Base-by-base conservation (phyloP, 129 eudicot species). In the Flaveria brownii region DNA sequence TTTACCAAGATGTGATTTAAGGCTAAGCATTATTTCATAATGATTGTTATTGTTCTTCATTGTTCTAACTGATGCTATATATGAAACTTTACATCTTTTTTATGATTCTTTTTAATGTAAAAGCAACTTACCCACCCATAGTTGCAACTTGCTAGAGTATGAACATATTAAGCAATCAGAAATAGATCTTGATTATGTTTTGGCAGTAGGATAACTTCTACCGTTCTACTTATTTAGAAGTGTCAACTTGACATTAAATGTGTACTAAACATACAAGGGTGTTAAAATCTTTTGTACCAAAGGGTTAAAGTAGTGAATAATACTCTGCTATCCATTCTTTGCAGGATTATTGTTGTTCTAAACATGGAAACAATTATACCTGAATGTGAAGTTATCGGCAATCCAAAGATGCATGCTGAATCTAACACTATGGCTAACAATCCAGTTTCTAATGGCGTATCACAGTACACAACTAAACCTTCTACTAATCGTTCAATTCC, bases 321-420 rank as follows among this genome's bases (percentile, higher is more conserved):
- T 46, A 20, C 9, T 30, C 16, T 23, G 47, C 45, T 50, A 42
- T 81, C n/a, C n/a, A 4, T 68, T 79, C 22, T 63, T 78, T 94
- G 83, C 99, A 95, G 99, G 92, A 82, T 95, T 62, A 83, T 95
- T 70, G 88, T 91, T 28, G 73, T 87, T 45, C 83, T 91, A 49
- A 95, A 91, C 90, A 91, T 95, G 99, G 97, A 91, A 74, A 91
- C 90, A 52, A 87, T 95, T 30, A 84, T 95, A 30, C 94, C 83
- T 8, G 92, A 86, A 45, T 95, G 92, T 76, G 96, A 89, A 63
- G 73, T 78, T 25, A 86, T 95, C 22, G 99, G 97, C 52, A 95
- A 91, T 76, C 96, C 94, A 60, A 83, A 71, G 17, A 69, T 81
- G 68, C 5, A 73, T 18, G 42, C 75, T 3, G 97, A 85, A 75